Evolutionary conservation across 1,284 basidiomycete genomes (phyloP).

Genomic region (Ustilago loliicola): DNA sequence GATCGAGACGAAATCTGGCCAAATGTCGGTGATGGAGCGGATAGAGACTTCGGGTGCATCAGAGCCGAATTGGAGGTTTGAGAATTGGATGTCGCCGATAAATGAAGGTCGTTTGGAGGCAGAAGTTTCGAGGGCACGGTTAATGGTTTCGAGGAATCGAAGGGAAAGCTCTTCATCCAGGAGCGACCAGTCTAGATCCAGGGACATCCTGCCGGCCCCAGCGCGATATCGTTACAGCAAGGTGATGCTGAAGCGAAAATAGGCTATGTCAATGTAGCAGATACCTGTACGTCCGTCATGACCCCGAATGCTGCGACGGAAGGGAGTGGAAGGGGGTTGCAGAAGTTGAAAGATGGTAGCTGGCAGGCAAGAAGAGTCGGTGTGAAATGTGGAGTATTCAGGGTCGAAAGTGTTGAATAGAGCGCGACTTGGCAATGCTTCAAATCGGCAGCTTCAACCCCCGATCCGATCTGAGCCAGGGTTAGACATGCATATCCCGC

Average conservation of each 20-base stretch:
- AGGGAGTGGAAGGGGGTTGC: too few species aligned
- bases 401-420: conserved; percentile 6
- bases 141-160: conserved; percentile 82
- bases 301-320: background rate
- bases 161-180: conserved; percentile 79
- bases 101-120: conserved; percentile 84
- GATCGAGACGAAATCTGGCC: conserved; percentile 80
- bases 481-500: conserved; percentile 1
- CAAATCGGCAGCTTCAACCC: background rate
- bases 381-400: conserved; percentile 2
- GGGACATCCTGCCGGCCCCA: conserved; percentile 55
- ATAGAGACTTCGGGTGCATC: conserved; percentile 87
- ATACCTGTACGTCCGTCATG: background rate
- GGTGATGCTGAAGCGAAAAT: background rate
- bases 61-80: conserved; percentile 87
- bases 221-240: background rate
- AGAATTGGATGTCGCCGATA: conserved; percentile 89
- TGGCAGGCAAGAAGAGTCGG: background rate
- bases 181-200: conserved; percentile 75
- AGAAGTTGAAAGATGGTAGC: background rate
- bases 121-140: conserved; percentile 77
- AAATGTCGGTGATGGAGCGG: conserved; percentile 91
- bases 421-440: background rate
- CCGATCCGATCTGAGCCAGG: background rate
- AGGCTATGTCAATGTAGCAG: conserved; percentile 8